Conservation (phyloP, 768 basidiomycete genomes). For the Royoungia palumana region DNA sequence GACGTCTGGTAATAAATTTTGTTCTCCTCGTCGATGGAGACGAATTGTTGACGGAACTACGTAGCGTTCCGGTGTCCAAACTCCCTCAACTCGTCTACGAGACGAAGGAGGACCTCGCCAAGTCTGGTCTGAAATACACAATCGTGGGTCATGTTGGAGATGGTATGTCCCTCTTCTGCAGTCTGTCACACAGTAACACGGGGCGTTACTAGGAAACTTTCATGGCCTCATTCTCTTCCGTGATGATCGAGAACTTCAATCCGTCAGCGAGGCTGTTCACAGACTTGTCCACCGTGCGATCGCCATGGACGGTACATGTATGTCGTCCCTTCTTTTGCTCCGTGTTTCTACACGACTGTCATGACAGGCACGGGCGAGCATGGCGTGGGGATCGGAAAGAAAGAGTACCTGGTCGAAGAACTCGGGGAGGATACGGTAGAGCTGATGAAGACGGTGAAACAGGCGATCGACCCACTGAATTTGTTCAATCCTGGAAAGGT, state of each 20-base stretch:
- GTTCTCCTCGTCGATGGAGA: neutral
- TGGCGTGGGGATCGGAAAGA: slow-evolving; percentile 85
- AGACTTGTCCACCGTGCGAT: slow-evolving; percentile 71
- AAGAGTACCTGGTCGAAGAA: slow-evolving; percentile 77
- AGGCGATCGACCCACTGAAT: slow-evolving; percentile 71
- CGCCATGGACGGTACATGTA: slow-evolving; percentile 73
- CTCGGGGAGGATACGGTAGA: slow-evolving; percentile 79
- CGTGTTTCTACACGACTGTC: neutral
- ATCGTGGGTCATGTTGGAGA: slow-evolving; percentile 83
- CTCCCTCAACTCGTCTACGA: slow-evolving; percentile 70
- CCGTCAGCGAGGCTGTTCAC: slow-evolving; percentile 59
- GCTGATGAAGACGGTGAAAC: slow-evolving; percentile 84
- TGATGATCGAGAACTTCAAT: slow-evolving; percentile 53
- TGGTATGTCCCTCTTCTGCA: slow-evolving; percentile 43
- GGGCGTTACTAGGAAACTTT: slow-evolving; percentile 38
- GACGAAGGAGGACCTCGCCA: slow-evolving; percentile 72
- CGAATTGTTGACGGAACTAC: neutral
- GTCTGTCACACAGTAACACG: neutral
- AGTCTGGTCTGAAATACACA: slow-evolving; percentile 56
- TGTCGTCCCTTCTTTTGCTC: slow-evolving; percentile 19
- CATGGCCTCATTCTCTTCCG: slow-evolving; percentile 54
- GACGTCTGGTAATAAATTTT: slow-evolving; percentile 70
- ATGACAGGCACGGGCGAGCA: slow-evolving; percentile 76
- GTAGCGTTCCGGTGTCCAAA: slow-evolving; percentile 65
- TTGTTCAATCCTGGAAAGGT: slow-evolving; percentile 86